A percentile compares a stretch with the other conserved stretches of the same genome.
phyloP scores from a whole-genome alignment of 768 basidiomycete genomes.

The Amanita rubescens region DNA sequence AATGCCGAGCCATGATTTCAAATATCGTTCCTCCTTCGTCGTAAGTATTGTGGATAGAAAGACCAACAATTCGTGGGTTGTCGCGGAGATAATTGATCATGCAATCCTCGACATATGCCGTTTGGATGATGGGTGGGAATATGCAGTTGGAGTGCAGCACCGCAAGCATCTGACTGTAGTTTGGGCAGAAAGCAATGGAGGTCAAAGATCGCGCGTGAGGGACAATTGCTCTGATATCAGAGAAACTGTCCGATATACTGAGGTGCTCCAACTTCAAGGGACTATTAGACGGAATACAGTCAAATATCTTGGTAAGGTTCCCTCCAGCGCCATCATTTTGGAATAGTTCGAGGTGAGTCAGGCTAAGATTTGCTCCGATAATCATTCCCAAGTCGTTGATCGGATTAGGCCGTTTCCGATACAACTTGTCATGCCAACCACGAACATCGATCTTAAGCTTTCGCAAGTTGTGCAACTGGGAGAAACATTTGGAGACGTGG shows the following conservation, averaged over 20 bases:
- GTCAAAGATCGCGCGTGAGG: neutral
- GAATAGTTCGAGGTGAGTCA: neutral
- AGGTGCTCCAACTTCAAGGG: neutral
- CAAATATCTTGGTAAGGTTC: neutral
- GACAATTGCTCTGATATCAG: neutral
- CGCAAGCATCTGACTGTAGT: too few relatives aligned
- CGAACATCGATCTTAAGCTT: neutral
- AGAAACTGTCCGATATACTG: neutral
- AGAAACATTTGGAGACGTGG: neutral
- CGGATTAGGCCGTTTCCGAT: too few relatives aligned
- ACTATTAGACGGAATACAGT: neutral
- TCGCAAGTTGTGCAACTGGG: neutral
- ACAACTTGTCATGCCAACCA: too few relatives aligned
- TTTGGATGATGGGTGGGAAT: too few relatives aligned
- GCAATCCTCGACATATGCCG: too few relatives aligned
- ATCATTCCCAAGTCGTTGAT: neutral
- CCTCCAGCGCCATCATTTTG: neutral
- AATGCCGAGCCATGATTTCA: neutral
- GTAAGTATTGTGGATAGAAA: too few relatives aligned
- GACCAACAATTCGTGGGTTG: too few relatives aligned
- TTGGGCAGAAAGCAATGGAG: neutral
- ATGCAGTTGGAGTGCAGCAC: too few relatives aligned
- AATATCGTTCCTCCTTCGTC: neutral
- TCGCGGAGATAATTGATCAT: too few relatives aligned
- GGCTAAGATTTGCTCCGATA: neutral